Base-by-base conservation (phyloP, 371 early-diverging fungal genomes). In the Mucor piriformis region DNA sequence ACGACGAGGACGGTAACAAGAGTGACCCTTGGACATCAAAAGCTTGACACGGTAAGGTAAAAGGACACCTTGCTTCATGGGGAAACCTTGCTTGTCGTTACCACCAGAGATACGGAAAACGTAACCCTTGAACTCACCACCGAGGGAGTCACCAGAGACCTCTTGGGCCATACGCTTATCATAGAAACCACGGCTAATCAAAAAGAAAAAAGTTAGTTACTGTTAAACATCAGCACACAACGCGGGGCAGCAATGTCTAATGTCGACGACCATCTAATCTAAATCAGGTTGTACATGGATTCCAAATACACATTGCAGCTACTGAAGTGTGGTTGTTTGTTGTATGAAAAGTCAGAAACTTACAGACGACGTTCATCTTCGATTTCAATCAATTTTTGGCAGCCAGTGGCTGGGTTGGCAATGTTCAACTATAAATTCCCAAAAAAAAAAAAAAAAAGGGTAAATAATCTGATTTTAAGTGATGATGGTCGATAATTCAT, bases 61-160 rank as follows among this genome's bases (percentile, higher is more conserved):
- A 64, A 96, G 88, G 60, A 99, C 92, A 88, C 96, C 97, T 84
- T 95, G 95, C 91, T 95, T 97, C 93, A 92, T 92, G 74, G 93
- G 93, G 90, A 92, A 92, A 82, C 99, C 99, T 89, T 99, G 98
- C 87, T 96, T 96, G 89, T 99, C 99, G 88, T 97, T 95, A 72
- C 99, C 99, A 73, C 99, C 99, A 63, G 95, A 92, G 74, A 99
- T 95, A 76, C 95, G 92, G 88, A 99, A 92, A 72, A 97, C 90
- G 86, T 95, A 97, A 64, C 99, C 99, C 87, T 94, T 95, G 93
- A 95, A 99, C 84, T 99, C 99, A 69, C 95, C 95, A 70, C 96
- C 95, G 71, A 99, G 87, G 46, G 93, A 77, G 79, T 95, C 96
- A 63, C 93, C 99, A 68, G 94, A 85, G 66, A 99, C 95, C 80